Percentiles rank a stretch among this genome's conserved stretches.
Conservation (phyloP, 352 stramenopile species). For the Globisporangium cylindrosporum region DNA sequence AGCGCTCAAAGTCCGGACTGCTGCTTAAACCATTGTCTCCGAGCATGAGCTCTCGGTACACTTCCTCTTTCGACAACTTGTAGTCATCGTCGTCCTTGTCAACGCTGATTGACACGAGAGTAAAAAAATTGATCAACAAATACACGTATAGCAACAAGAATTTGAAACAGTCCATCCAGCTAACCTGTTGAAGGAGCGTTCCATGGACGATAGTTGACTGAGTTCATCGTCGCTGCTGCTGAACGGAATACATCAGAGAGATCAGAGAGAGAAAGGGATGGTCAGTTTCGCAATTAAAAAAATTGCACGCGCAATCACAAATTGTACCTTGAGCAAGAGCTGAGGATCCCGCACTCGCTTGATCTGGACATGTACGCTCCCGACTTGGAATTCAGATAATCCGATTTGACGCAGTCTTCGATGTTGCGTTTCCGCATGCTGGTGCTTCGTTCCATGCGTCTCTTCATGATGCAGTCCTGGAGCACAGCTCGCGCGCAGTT, state of each 20-base stretch:
- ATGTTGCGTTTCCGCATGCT: conserved; percentile 67
- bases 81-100: conserved; percentile 48
- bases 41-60: conserved; percentile 61
- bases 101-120: conserved; percentile 16
- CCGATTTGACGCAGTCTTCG: conserved; percentile 40
- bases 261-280: neutral
- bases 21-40: conserved; percentile 55
- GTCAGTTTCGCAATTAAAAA: neutral
- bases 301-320: too few relatives aligned
- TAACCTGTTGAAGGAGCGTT: conserved; percentile 60
- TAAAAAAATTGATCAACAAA: neutral
- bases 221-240: conserved; percentile 83
- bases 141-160: neutral
- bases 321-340: conserved; percentile 49
- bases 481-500: conserved; percentile 62
- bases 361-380: conserved; percentile 35
- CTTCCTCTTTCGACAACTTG: conserved; percentile 60
- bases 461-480: conserved; percentile 69
- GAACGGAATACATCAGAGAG: neutral
- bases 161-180: neutral
- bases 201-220: conserved; percentile 63
- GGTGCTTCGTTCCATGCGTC: conserved; percentile 48
- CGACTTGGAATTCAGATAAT: conserved; percentile 34
- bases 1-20: conserved; percentile 65
- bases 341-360: conserved; percentile 39